A percentile compares a stretch with the other conserved stretches of the same genome.
Conservation (phyloP, 1,139 yeast genomes). For the Yamadazyma dendronema region DNA sequence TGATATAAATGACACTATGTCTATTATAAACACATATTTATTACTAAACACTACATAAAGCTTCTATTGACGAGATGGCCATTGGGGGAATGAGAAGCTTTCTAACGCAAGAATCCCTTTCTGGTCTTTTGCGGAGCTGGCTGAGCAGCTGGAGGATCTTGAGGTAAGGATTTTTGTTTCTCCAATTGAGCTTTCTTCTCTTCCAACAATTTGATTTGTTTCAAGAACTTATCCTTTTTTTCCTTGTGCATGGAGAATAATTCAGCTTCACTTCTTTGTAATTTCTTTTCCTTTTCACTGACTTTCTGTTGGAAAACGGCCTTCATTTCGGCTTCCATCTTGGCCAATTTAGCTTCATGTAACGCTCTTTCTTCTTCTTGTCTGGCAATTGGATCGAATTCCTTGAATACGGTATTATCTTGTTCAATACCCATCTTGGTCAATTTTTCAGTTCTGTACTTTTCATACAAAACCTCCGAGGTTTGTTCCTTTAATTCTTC, state of each 20-base stretch:
- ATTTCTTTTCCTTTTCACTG: conserved; percentile 92
- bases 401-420: conserved; percentile 87
- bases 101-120: conserved; percentile 56
- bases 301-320: conserved; percentile 96
- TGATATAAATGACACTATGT: too few species aligned
- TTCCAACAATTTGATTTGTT: conserved; percentile 85
- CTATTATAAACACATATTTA: too few species aligned
- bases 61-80: too few species aligned
- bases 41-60: too few species aligned
- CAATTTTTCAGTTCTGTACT: conserved; percentile 85
- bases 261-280: conserved; percentile 96
- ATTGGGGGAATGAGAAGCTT: too few species aligned
- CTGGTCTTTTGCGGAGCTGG: conserved; percentile 48
- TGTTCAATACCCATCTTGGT: conserved; percentile 84
- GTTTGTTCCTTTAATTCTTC: conserved; percentile 94
- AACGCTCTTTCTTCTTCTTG: conserved; percentile 92
- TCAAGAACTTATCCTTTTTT: conserved; percentile 90
- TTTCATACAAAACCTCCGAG: conserved; percentile 72
- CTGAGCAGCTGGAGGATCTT: conserved; percentile 52
- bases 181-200: conserved; percentile 88
- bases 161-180: conserved; percentile 56
- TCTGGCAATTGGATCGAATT: conserved; percentile 88
- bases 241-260: conserved; percentile 93
- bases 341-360: conserved; percentile 91
- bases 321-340: conserved; percentile 97